A percentile compares a stretch with the other conserved stretches of the same genome.
These are phyloP conservation scores for Penicillium verhagenii DNA, from an alignment of 495 filamentous ascomycete genomes.

Conservation along the genomic window DNA sequence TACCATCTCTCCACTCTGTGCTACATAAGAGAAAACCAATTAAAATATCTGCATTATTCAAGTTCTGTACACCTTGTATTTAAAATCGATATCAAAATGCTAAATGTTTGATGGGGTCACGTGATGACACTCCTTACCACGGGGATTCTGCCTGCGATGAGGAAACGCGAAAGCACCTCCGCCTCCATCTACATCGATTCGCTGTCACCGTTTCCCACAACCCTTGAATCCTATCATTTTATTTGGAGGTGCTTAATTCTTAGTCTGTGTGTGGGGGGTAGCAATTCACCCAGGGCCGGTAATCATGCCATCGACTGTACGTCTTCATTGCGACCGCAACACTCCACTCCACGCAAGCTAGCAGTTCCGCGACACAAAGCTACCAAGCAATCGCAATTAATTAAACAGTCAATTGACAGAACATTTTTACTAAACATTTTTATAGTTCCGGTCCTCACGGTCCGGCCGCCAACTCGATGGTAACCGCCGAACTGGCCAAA, in stretches of 20 bases:
- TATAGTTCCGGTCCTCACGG: conserved; percentile 47
- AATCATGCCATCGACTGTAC: conserved; percentile 45
- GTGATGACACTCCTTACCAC: conserved; percentile 7
- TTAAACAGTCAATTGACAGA: background rate
- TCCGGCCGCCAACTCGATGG: conserved; percentile 47
- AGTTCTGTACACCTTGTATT: no score
- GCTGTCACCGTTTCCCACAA: background rate
- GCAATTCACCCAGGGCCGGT: conserved; percentile 11
- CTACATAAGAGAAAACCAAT: background rate
- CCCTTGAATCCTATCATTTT: background rate
- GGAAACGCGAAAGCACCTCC: background rate
- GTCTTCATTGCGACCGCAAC: conserved; percentile 24
- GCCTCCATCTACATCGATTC: background rate
- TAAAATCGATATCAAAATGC: no score
- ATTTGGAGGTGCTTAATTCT: background rate
- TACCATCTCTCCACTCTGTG: background rate
- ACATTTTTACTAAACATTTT: conserved; percentile 6
- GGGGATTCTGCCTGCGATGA: background rate
- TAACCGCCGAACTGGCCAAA: conserved; percentile 71
- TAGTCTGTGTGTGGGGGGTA: background rate
- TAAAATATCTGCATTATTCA: no score
- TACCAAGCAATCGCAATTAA: background rate
- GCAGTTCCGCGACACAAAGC: background rate
- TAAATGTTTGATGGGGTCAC: no score
- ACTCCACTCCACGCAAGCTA: background rate